Evolutionary conservation across 768 basidiomycete species (phyloP).

Genomic region (Clathrus columnatus): DNA sequence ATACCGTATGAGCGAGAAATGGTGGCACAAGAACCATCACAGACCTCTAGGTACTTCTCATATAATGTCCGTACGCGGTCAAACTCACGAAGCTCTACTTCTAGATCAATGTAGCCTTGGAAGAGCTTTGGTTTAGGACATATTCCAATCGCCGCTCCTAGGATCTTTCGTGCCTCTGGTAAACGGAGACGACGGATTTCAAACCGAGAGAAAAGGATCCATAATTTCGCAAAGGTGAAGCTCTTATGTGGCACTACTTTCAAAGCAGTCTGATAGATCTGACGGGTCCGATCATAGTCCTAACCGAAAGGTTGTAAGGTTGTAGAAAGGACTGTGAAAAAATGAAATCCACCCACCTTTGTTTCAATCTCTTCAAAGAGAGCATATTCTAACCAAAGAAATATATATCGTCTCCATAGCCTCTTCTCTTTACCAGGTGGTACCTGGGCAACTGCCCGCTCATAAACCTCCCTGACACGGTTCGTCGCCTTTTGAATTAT

Average conservation of each 20-base stretch:
- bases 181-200: slow-evolving; percentile 81
- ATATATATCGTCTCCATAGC: slow-evolving; percentile 84
- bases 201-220: slow-evolving; percentile 88
- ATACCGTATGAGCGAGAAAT: neutral
- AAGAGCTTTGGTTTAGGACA: slow-evolving; percentile 93
- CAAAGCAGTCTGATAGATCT: slow-evolving; percentile 87
- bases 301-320: slow-evolving; percentile 24
- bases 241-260: slow-evolving; percentile 89
- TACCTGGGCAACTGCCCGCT: slow-evolving; percentile 89
- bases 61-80: slow-evolving; percentile 88
- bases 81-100: slow-evolving; percentile 93
- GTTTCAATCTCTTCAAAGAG: slow-evolving; percentile 95
- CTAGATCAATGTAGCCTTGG: slow-evolving; percentile 92
- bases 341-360: slow-evolving; percentile 44
- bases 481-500: slow-evolving; percentile 56
- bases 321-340: neutral
- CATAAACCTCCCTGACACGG: slow-evolving; percentile 88
- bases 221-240: slow-evolving; percentile 96
- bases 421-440: slow-evolving; percentile 92
- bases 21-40: slow-evolving; percentile 15
- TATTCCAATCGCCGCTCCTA: slow-evolving; percentile 90
- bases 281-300: slow-evolving; percentile 79
- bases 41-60: slow-evolving; percentile 87
- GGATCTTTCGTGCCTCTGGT: slow-evolving; percentile 73
- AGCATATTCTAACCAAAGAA: slow-evolving; percentile 92